Conservation (phyloP, 306 rosid species). For the Vigna reflexopilosa region DNA sequence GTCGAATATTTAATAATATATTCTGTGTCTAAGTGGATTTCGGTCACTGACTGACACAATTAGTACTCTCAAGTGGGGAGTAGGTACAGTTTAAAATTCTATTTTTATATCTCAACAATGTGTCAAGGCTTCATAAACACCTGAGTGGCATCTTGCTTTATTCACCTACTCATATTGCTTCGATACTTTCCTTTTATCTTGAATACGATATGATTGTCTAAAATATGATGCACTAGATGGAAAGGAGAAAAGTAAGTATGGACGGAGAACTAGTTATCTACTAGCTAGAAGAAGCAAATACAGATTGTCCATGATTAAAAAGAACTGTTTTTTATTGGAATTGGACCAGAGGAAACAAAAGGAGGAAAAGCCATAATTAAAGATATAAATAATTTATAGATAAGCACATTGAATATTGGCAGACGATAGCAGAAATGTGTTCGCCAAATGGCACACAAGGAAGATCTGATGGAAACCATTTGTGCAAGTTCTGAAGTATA, state of each 20-base stretch:
- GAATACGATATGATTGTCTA: constrained; percentile 5
- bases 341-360: neutral
- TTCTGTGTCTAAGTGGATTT: constrained; percentile 29
- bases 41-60: constrained; percentile 12
- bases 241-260: constrained; percentile 1
- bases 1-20: constrained; percentile 7
- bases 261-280: constrained; percentile 10
- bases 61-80: constrained; percentile 19
- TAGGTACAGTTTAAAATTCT: constrained; percentile 30
- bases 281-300: constrained; percentile 29
- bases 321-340: neutral
- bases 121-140: constrained; percentile 29
- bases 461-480: constrained; percentile 34
- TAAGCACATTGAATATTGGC: constrained; percentile 24
- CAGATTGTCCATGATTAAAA: constrained; percentile 16
- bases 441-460: constrained; percentile 36
- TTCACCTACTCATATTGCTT: constrained; percentile 22
- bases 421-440: constrained; percentile 37
- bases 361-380: neutral
- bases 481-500: constrained; percentile 40
- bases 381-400: constrained; percentile 29
- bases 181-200: constrained; percentile 22
- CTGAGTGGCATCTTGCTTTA: constrained; percentile 36
- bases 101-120: constrained; percentile 25
- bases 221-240: constrained; percentile 32